Conservation (phyloP, 805 yeast genomes). For the Suhomyces sp. region DNA sequence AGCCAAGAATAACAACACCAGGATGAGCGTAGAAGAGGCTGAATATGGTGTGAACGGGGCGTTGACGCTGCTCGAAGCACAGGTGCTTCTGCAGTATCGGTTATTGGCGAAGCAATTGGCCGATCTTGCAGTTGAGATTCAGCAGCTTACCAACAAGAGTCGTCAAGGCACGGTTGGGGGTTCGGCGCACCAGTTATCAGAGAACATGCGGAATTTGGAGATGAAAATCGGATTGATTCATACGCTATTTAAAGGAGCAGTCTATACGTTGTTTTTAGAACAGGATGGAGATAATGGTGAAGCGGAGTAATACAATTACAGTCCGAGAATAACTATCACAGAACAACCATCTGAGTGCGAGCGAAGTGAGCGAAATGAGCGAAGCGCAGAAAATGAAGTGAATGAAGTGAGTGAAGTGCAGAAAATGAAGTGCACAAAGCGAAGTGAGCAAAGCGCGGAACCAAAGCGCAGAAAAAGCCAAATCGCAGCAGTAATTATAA, state of each 20-base stretch:
- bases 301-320: not conserved
- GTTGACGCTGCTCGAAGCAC: conserved; percentile 29
- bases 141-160: conserved; percentile 20
- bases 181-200: conserved; percentile 33
- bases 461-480: no score
- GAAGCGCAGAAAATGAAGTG: no score
- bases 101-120: conserved; percentile 31
- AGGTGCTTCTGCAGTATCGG: conserved; percentile 39
- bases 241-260: conserved; percentile 67
- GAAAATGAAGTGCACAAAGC: no score
- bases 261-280: conserved; percentile 60
- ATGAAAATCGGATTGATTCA: conserved; percentile 62
- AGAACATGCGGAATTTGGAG: conserved; percentile 58
- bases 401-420: no score
- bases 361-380: no score
- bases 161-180: conserved; percentile 11
- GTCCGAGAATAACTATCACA: no score
- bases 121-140: conserved; percentile 31
- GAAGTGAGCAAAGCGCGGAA: no score
- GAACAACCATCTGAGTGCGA: no score
- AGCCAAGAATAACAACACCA: not conserved
- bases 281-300: conserved; percentile 26
- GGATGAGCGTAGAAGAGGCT: not conserved
- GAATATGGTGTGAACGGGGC: conserved; percentile 4
- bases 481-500: no score